A percentile compares a stretch with the other conserved stretches of the same genome.
These are phyloP conservation scores for Epithele typhae DNA, from an alignment of 768 basidiomycete species.

Conservation along the genomic window DNA sequence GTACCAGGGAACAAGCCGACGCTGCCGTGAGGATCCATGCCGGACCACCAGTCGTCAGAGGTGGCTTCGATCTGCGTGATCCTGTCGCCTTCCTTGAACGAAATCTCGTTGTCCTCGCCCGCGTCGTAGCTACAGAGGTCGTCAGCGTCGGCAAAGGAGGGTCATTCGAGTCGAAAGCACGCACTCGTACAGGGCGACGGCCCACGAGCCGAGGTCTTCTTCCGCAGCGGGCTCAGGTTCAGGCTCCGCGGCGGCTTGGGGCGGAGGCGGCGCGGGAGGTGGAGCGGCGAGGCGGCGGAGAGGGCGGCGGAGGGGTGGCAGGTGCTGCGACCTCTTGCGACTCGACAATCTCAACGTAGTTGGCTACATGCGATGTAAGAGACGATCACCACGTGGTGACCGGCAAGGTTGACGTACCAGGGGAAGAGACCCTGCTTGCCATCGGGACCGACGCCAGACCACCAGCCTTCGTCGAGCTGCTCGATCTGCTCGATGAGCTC, in stretches of 20 bases:
- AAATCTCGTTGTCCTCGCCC: constrained; percentile 86
- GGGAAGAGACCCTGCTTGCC: constrained; percentile 83
- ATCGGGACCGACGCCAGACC: constrained; percentile 68
- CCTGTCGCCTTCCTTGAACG: constrained; percentile 78
- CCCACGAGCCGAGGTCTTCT: constrained; percentile 53
- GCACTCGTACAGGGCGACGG: constrained; percentile 70
- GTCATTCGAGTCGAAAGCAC: constrained; percentile 22
- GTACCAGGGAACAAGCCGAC: constrained; percentile 77
- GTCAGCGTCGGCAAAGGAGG: background rate
- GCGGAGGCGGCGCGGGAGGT: constrained; percentile 35
- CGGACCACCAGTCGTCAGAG: constrained; percentile 90
- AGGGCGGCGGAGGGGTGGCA: constrained; percentile 48
- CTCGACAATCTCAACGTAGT: constrained; percentile 81
- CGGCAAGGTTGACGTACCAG: constrained; percentile 44
- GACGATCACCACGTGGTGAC: background rate
- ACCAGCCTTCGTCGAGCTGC: constrained; percentile 89
- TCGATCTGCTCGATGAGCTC: constrained; percentile 81
- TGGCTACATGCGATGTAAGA: constrained; percentile 41
- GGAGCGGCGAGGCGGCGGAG: constrained; percentile 56
- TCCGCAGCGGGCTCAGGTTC: constrained; percentile 41
- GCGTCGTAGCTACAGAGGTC: constrained; percentile 70
- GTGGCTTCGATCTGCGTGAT: constrained; percentile 77
- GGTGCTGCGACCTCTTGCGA: constrained; percentile 35
- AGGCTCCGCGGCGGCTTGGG: constrained; percentile 39
- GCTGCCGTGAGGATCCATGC: constrained; percentile 50